These are phyloP conservation scores for Diatrype stigma DNA, from an alignment of 2,329 filamentous ascomycete genomes.

Conservation along the genomic window DNA sequence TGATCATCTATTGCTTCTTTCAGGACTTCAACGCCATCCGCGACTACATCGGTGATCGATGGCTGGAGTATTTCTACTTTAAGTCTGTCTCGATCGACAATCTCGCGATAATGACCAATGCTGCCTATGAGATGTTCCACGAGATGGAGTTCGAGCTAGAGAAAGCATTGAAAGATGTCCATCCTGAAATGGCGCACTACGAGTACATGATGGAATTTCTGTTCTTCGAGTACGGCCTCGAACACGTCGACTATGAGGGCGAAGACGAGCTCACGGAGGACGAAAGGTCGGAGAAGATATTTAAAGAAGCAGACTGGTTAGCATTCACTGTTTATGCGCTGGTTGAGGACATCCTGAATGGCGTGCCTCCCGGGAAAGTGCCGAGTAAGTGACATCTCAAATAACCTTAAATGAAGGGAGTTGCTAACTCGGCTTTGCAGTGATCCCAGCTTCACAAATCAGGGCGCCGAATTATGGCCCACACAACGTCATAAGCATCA, in stretches of 20 bases:
- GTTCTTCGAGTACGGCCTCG: slow-evolving; percentile 21
- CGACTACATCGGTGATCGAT: slow-evolving; percentile 25
- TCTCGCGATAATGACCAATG: slow-evolving; percentile 28
- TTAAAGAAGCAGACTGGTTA: slow-evolving; percentile 25
- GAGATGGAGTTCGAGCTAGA: slow-evolving; percentile 22
- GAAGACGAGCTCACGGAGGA: slow-evolving; percentile 11
- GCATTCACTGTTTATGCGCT: slow-evolving; percentile 17
- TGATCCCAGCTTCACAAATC: slow-evolving; percentile 7
- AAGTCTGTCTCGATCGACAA: slow-evolving; percentile 18
- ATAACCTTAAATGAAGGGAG: too few relatives aligned
- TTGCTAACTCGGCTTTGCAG: not conserved
- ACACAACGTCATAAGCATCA: slow-evolving; percentile 10
- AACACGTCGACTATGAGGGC: slow-evolving; percentile 24
- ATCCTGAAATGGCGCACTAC: slow-evolving; percentile 14
- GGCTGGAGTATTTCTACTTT: slow-evolving; percentile 28
- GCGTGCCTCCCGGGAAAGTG: slow-evolving; percentile 21
- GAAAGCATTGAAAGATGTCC: slow-evolving; percentile 9
- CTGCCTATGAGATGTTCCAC: slow-evolving; percentile 29
- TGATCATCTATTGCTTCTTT: slow-evolving; percentile 32
- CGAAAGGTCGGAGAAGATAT: slow-evolving; percentile 20
- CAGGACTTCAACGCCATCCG: slow-evolving; percentile 29
- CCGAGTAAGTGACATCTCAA: slow-evolving; percentile 6
- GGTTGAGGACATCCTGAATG: slow-evolving; percentile 11
- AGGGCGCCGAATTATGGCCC: slow-evolving; percentile 15
- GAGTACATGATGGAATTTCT: slow-evolving; percentile 22